Percentiles rank a stretch among this genome's conserved stretches.
Evolutionary conservation across 2,329 filamentous ascomycete species (phyloP).

Genomic region (Grosmannia penicillata): DNA sequence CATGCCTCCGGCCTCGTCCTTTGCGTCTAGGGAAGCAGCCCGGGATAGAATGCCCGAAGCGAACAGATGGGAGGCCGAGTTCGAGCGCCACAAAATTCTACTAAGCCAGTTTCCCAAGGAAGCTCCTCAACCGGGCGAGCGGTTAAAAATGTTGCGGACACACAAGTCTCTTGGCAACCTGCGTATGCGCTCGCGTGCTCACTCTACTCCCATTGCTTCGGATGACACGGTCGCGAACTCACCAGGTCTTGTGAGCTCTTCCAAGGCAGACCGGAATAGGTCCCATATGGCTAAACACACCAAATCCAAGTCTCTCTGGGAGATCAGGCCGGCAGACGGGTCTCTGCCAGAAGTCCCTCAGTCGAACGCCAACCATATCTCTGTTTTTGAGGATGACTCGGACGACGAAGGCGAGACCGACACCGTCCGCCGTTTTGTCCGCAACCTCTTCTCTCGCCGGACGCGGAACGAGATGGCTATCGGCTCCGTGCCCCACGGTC

Average conservation of each 20-base stretch:
- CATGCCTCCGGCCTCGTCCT: too few species aligned
- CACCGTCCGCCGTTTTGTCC: constrained; percentile 8
- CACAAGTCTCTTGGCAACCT: constrained; percentile 10
- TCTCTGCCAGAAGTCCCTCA: neutral
- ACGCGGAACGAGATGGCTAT: constrained; percentile 4
- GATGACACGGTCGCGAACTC: neutral
- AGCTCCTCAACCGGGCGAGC: neutral
- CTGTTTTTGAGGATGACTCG: constrained; percentile 11
- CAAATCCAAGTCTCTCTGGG: constrained; percentile 3
- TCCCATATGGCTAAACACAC: neutral
- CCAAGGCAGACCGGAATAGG: neutral
- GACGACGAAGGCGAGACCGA: constrained; percentile 11
- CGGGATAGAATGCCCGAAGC: too few species aligned
- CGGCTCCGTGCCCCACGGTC: neutral
- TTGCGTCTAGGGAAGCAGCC: neutral
- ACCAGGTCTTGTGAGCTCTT: neutral
- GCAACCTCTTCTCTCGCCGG: constrained; percentile 9
- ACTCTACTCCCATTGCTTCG: neutral
- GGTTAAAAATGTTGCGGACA: constrained; percentile 2
- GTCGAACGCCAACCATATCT: constrained; percentile 1
- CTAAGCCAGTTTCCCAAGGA: constrained; percentile 6
- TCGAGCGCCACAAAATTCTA: constrained; percentile 6
- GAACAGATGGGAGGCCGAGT: constrained; percentile 3
- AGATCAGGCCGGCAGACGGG: neutral
- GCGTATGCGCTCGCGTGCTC: constrained; percentile 4